Conservation (phyloP, 768 basidiomycete species). For the Suillus alpinus region DNA sequence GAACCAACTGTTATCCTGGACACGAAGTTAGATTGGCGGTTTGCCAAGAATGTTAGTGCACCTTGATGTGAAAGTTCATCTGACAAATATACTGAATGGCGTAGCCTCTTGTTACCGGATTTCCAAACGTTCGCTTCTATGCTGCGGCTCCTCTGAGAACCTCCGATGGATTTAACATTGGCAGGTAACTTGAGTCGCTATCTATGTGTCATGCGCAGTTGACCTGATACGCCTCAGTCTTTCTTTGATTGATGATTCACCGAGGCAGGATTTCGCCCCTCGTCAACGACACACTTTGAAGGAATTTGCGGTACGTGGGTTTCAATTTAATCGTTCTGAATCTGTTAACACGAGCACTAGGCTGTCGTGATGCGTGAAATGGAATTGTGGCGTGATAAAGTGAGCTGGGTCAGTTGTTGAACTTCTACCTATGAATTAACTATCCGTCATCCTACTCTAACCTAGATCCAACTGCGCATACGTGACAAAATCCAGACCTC, state of each 20-base stretch:
- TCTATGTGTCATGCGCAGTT: background rate
- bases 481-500: conserved; percentile 91
- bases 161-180: conserved; percentile 87
- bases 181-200: conserved; percentile 50
- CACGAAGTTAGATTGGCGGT: conserved; percentile 81
- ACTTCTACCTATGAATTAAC: background rate
- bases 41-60: conserved; percentile 69
- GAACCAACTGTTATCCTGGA: conserved; percentile 89
- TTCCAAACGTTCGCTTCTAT: conserved; percentile 79
- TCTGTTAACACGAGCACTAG: conserved; percentile 22
- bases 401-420: conserved; percentile 22
- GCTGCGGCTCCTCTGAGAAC: conserved; percentile 90
- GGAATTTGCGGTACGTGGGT: conserved; percentile 72
- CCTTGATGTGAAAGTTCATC: conserved; percentile 2
- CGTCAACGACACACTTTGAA: conserved; percentile 89
- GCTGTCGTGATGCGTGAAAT: conserved; percentile 93
- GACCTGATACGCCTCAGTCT: conserved; percentile 42
- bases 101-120: conserved; percentile 68
- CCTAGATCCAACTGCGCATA: conserved; percentile 82
- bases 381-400: conserved; percentile 95
- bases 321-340: background rate
- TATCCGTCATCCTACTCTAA: background rate
- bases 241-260: conserved; percentile 80
- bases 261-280: conserved; percentile 82
- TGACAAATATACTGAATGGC: conserved; percentile 1